Conservation (phyloP, 768 basidiomycete species). For the Rhodotorula kratochvilovae region DNA sequence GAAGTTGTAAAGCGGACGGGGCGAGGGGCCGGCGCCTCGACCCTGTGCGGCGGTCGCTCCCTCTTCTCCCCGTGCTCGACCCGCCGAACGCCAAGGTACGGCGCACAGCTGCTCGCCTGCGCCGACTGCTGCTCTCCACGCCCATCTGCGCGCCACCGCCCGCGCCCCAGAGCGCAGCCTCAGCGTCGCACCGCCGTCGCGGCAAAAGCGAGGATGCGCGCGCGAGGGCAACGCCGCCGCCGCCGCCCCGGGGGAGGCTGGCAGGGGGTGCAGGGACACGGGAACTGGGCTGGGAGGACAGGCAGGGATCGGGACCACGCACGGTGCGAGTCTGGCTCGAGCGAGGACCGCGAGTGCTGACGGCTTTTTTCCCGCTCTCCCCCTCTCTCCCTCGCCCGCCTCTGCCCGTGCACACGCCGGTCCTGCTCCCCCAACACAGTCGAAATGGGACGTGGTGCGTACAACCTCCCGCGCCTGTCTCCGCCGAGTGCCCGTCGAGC, state of each 20-base stretch:
- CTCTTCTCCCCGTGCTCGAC: background rate
- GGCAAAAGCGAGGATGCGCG: no score
- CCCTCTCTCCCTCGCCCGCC: background rate
- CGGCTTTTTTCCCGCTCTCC: background rate
- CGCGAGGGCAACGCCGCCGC: background rate
- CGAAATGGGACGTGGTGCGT: constrained; percentile 37
- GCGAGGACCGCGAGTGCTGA: background rate
- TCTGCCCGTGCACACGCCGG: background rate
- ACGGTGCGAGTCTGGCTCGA: background rate
- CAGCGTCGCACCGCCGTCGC: no score
- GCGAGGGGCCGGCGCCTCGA: background rate
- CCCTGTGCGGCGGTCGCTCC: background rate
- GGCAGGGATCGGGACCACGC: background rate
- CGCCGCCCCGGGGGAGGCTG: background rate
- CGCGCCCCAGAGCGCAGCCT: background rate
- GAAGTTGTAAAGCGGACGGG: background rate
- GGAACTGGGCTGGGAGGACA: background rate
- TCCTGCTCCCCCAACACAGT: background rate
- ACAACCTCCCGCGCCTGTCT: background rate
- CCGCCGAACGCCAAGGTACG: background rate
- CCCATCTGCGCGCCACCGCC: background rate
- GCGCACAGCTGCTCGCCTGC: background rate
- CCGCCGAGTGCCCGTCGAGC: background rate
- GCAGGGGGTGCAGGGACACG: background rate
- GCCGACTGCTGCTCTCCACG: background rate